Conservation (phyloP, 2,329 filamentous ascomycete genomes). For the Xylariomycetidae sp. region DNA sequence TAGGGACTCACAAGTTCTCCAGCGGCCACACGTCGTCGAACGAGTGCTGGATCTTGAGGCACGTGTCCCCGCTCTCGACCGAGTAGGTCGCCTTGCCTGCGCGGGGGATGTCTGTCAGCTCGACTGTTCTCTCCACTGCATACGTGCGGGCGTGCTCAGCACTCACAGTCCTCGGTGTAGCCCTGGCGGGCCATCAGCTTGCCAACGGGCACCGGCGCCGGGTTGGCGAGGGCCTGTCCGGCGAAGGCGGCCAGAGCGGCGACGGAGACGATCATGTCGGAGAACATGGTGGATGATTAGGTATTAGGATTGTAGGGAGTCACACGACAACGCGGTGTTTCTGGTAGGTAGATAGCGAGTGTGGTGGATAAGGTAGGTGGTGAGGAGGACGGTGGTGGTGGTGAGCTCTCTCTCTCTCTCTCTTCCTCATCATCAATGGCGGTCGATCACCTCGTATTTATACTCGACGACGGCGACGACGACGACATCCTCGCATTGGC, state of each 20-base stretch:
- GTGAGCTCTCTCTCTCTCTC: neutral
- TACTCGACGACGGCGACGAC: no score
- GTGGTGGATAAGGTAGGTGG: neutral
- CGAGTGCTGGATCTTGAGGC: conserved; percentile 13
- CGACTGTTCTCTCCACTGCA: neutral
- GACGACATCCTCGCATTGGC: no score
- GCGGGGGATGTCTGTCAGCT: no score
- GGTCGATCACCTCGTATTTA: no score
- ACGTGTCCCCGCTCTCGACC: conserved; percentile 15
- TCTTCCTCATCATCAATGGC: neutral
- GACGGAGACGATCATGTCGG: conserved; percentile 13
- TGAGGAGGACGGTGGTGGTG: neutral
- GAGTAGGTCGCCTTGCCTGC: conserved; percentile 16
- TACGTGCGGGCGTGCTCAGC: neutral
- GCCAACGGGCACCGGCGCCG: conserved; percentile 4
- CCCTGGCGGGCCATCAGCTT: conserved; percentile 17
- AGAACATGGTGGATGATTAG: conserved; percentile 14
- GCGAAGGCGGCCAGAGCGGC: conserved; percentile 12
- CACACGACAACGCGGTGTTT: neutral
- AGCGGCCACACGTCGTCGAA: conserved; percentile 26
- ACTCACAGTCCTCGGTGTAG: conserved; percentile 15
- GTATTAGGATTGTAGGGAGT: conserved; percentile 1
- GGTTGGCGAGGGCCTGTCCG: conserved; percentile 12
- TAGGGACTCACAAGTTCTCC: conserved; percentile 16
- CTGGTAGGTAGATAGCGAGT: neutral